A percentile compares a stretch with the other conserved stretches of the same genome.
These are phyloP conservation scores for Ceratobasidium sp. DNA, from an alignment of 1,284 basidiomycete genomes.

Conservation along the genomic window DNA sequence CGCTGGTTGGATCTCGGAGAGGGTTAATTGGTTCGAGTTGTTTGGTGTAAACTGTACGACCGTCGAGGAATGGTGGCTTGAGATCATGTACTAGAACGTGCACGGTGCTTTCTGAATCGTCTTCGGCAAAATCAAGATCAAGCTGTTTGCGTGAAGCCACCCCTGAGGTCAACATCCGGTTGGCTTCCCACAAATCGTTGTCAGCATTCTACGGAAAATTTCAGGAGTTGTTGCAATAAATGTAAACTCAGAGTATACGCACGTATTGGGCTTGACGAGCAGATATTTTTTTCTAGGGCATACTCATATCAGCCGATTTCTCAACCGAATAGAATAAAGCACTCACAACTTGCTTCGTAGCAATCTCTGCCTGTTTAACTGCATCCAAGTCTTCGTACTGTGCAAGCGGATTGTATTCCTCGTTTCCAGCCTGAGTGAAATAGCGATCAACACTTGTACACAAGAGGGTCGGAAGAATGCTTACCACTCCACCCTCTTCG, in stretches of 20 bases:
- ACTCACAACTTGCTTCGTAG: conserved; percentile 79
- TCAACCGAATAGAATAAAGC: conserved; percentile 11
- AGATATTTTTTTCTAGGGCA: conserved; percentile 80
- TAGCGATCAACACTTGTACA: conserved; percentile 24
- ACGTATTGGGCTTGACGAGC: conserved; percentile 95
- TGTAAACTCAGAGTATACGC: conserved; percentile 55
- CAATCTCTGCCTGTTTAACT: conserved; percentile 82
- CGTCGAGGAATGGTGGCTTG: conserved; percentile 98
- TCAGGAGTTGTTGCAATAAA: conserved; percentile 44
- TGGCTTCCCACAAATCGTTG: conserved; percentile 98
- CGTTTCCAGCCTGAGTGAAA: conserved; percentile 72
- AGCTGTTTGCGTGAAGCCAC: conserved; percentile 88
- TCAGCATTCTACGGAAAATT: conserved; percentile 82
- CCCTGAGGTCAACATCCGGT: conserved; percentile 96
- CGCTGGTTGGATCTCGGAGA: conserved; percentile 92
- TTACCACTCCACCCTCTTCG: conserved; percentile 84
- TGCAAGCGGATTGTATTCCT: conserved; percentile 92
- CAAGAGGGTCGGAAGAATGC: conserved; percentile 47
- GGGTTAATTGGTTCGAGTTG: conserved; percentile 98
- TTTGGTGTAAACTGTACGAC: conserved; percentile 94
- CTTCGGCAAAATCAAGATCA: conserved; percentile 89
- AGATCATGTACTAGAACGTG: conserved; percentile 98
- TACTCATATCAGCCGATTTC: conserved; percentile 42
- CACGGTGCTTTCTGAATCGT: conserved; percentile 94
- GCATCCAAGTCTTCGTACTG: conserved; percentile 88